These are phyloP conservation scores for Barnettozyma salicaria DNA, from an alignment of 805 yeast genomes.

Conservation along the genomic window DNA sequence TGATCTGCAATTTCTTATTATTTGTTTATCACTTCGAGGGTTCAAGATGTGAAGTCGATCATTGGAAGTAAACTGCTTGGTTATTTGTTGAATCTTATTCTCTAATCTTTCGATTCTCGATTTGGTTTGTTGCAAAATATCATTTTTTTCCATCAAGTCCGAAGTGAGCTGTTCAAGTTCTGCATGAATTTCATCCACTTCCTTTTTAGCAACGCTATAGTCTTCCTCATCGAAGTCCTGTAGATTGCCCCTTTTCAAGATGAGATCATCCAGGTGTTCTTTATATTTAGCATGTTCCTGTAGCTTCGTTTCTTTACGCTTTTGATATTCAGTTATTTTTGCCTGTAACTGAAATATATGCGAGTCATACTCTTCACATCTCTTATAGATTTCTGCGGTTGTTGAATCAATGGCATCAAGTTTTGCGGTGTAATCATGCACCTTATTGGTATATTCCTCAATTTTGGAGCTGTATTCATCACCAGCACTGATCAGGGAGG, in stretches of 20 bases:
- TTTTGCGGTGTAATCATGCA: conserved; percentile 26
- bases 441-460: conserved; percentile 26
- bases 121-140: conserved; percentile 34
- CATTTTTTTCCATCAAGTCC: conserved; percentile 36
- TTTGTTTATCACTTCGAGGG: conserved; percentile 11
- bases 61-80: conserved; percentile 35
- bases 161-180: conserved; percentile 30
- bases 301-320: conserved; percentile 6
- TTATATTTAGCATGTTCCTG: not conserved
- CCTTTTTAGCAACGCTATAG: conserved; percentile 15
- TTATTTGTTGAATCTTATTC: conserved; percentile 28
- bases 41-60: conserved; percentile 50
- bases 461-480: conserved; percentile 22
- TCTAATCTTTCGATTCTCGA: conserved; percentile 29
- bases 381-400: not conserved
- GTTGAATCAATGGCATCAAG: not conserved
- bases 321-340: not conserved
- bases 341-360: not conserved
- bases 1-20: conserved; percentile 20
- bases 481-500: conserved; percentile 20
- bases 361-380: not conserved
- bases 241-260: conserved; percentile 17
- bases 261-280: conserved; percentile 12
- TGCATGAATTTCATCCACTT: conserved; percentile 25
- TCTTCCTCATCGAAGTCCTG: conserved; percentile 16